Evolutionary conservation across 139 green algal genomes (phyloP).

Genomic region (Marvania coccoides): DNA sequence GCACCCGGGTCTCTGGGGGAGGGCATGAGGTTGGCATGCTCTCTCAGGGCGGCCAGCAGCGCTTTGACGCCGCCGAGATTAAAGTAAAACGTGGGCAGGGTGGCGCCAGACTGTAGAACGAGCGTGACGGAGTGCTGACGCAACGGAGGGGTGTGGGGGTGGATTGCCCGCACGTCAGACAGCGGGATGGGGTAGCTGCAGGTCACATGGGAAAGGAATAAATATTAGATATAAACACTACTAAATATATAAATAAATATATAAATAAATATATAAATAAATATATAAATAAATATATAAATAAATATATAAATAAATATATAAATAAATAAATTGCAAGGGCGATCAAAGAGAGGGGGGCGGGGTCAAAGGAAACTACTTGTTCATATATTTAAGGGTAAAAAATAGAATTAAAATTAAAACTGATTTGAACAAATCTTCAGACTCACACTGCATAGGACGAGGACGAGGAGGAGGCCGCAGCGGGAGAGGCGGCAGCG

Average conservation of each 20-base stretch:
- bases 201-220: not conserved
- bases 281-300: too few species aligned
- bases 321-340: too few species aligned
- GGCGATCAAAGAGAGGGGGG: not conserved
- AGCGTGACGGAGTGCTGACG: slow-evolving; percentile 62
- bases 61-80: slow-evolving; percentile 48
- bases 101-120: slow-evolving; percentile 64
- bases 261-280: too few species aligned
- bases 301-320: too few species aligned
- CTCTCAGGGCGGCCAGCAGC: slow-evolving; percentile 26
- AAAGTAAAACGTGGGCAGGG: slow-evolving; percentile 74
- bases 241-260: too few species aligned
- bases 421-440: too few species aligned
- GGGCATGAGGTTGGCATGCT: slow-evolving; percentile 52
- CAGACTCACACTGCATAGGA: too few species aligned
- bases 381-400: slow-evolving; percentile 16
- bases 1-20: slow-evolving; percentile 46
- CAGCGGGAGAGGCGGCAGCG: not conserved
- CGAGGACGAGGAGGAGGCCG: too few species aligned
- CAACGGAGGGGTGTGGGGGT: slow-evolving; percentile 55
- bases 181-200: slow-evolving; percentile 55
- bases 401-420: slow-evolving; percentile 43
- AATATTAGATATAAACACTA: too few species aligned
- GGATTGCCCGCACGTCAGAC: slow-evolving; percentile 69
- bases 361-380: not conserved